These are phyloP conservation scores for Microdochium nivale DNA, from an alignment of 2,329 filamentous ascomycete genomes.

Conservation along the genomic window DNA sequence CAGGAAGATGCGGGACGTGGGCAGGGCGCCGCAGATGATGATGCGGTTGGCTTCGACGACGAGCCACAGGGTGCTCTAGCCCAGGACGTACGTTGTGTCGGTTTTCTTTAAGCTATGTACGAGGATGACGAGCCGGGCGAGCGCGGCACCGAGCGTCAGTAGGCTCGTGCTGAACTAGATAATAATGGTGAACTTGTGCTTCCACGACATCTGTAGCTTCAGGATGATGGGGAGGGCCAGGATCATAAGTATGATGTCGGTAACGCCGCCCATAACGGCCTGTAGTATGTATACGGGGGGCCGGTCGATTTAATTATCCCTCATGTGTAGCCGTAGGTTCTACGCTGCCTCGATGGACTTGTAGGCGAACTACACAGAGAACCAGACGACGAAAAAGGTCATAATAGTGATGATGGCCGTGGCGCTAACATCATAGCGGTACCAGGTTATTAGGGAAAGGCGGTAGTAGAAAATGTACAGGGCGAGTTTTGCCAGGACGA, in stretches of 20 bases:
- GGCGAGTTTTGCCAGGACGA: conserved; percentile 15
- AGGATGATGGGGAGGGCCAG: conserved; percentile 29
- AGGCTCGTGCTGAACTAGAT: conserved; percentile 28
- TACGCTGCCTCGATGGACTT: conserved; percentile 11
- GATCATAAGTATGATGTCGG: conserved; percentile 27
- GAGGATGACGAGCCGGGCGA: conserved; percentile 1
- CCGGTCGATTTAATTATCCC: conserved; percentile 26
- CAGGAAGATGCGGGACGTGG: conserved; percentile 16
- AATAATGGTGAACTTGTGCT: conserved; percentile 27
- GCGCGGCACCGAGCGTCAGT: not conserved
- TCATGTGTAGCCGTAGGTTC: conserved; percentile 4
- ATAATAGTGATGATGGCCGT: conserved; percentile 8
- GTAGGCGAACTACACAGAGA: conserved; percentile 16
- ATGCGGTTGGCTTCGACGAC: conserved; percentile 18
- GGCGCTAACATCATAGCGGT: conserved; percentile 8
- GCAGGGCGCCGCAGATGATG: conserved; percentile 17
- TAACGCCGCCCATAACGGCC: conserved; percentile 29
- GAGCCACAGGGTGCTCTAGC: conserved; percentile 3
- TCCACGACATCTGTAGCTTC: conserved; percentile 25
- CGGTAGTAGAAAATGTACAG: conserved; percentile 14
- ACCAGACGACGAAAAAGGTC: conserved; percentile 10
- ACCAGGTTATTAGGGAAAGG: conserved; percentile 11
- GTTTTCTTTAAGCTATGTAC: not conserved
- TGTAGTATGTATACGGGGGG: conserved; percentile 30
- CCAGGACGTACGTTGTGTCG: not conserved